phyloP scores from a whole-genome alignment of 306 rosid genomes.

The Fagus crenata region DNA sequence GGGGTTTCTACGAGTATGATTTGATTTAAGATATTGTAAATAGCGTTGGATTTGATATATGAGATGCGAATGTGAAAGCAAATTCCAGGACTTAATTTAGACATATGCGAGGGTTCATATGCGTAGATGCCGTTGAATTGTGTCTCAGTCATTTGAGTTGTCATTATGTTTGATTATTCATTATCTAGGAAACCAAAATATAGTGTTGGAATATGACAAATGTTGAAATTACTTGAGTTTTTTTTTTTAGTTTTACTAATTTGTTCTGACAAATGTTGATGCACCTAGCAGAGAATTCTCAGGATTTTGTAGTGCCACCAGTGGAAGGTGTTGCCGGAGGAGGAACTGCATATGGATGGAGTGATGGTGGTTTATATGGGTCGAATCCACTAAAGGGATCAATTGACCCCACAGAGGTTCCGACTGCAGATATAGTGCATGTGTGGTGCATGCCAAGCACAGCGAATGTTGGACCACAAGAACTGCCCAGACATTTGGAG shows the following conservation, averaged over 20 bases:
- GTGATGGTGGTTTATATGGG: constrained; percentile 50
- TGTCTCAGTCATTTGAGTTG: neutral
- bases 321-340: constrained; percentile 99
- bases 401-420: constrained; percentile 70
- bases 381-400: constrained; percentile 58
- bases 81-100: neutral
- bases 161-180: neutral
- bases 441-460: constrained; percentile 98
- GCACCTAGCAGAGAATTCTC: constrained; percentile 59
- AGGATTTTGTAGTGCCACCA: constrained; percentile 68
- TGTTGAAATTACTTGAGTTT: neutral
- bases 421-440: constrained; percentile 73
- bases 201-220: neutral
- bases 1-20: neutral
- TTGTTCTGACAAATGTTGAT: constrained; percentile 29
- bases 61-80: constrained; percentile 1
- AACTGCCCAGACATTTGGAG: constrained; percentile 83
- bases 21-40: constrained; percentile 9
- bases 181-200: neutral
- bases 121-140: constrained; percentile 6
- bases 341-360: constrained; percentile 97
- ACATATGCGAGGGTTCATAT: constrained; percentile 11
- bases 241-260: constrained; percentile 7
- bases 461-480: constrained; percentile 89
- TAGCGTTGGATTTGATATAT: neutral